phyloP scores from a whole-genome alignment of 805 yeast genomes.

The Metschnikowia colocasiae region DNA sequence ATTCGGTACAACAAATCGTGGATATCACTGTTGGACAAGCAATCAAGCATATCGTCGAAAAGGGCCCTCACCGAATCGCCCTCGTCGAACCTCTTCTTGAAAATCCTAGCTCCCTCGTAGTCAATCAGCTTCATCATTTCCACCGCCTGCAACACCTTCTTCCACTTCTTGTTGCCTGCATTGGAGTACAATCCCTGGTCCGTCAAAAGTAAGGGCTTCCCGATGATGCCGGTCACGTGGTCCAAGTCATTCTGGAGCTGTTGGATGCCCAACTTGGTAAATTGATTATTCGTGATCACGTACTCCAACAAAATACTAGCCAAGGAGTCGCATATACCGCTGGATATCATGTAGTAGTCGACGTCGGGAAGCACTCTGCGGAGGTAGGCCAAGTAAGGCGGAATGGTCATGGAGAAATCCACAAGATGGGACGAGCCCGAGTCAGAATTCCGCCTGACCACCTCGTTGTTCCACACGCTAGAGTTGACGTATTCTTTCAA shows the following conservation, averaged over 20 bases:
- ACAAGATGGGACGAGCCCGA: constrained; percentile 21
- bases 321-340: constrained; percentile 25
- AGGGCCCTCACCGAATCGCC: constrained; percentile 19
- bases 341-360: constrained; percentile 31
- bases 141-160: constrained; percentile 28
- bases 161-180: constrained; percentile 21
- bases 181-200: constrained; percentile 19
- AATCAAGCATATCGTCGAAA: constrained; percentile 19
- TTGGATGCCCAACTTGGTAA: constrained; percentile 28
- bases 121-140: constrained; percentile 27
- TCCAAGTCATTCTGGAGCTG: constrained; percentile 33
- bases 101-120: constrained; percentile 18
- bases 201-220: constrained; percentile 19
- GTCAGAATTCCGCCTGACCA: constrained; percentile 13
- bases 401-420: constrained; percentile 22
- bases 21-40: constrained; percentile 21
- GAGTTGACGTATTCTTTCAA: constrained; percentile 37
- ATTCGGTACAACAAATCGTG: constrained; percentile 26
- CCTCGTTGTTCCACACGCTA: constrained; percentile 30
- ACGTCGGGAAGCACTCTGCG: constrained; percentile 22
- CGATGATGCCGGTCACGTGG: constrained; percentile 19
- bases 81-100: constrained; percentile 16
- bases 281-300: constrained; percentile 37
- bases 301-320: constrained; percentile 33
- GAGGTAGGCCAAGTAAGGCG: constrained; percentile 25